phyloP scores from a whole-genome alignment of 176 grass and related monocot species.

The Hsuehochloa calcarea region DNA sequence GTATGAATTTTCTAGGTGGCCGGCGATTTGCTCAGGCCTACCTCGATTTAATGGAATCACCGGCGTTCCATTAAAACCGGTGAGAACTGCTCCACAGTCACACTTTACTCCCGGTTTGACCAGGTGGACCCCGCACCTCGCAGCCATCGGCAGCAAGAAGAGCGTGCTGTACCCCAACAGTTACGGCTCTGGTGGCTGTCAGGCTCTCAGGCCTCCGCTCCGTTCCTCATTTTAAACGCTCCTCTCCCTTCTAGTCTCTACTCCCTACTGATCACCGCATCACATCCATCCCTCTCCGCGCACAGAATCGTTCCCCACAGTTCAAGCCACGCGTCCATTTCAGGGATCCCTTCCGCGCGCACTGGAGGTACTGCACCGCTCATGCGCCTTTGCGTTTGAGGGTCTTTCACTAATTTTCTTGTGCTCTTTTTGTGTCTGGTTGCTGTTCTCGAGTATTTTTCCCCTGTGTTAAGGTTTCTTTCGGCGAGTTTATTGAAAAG shows the following conservation, averaged over 20 bases:
- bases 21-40: too few species aligned
- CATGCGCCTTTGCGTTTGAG: neutral
- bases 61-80: too few species aligned
- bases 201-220: neutral
- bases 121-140: neutral
- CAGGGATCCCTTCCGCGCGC: neutral
- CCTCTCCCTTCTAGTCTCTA: neutral
- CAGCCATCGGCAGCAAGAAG: neutral
- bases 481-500: neutral
- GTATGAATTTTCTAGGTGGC: too few species aligned
- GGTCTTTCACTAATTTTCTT: neutral
- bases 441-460: conserved; percentile 1
- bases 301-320: neutral
- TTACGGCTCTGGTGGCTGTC: neutral
- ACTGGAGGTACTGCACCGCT: conserved; percentile 14
- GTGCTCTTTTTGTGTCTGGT: neutral
- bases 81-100: neutral
- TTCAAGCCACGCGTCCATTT: neutral
- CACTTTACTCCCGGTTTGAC: conserved; percentile 8
- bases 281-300: neutral
- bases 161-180: conserved; percentile 27
- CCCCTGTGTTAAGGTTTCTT: neutral
- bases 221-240: conserved; percentile 44
- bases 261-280: neutral
- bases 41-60: too few species aligned